These are phyloP conservation scores for Cyberlindnera xishuangbannaensis DNA, from an alignment of 805 yeast genomes.

Conservation along the genomic window DNA sequence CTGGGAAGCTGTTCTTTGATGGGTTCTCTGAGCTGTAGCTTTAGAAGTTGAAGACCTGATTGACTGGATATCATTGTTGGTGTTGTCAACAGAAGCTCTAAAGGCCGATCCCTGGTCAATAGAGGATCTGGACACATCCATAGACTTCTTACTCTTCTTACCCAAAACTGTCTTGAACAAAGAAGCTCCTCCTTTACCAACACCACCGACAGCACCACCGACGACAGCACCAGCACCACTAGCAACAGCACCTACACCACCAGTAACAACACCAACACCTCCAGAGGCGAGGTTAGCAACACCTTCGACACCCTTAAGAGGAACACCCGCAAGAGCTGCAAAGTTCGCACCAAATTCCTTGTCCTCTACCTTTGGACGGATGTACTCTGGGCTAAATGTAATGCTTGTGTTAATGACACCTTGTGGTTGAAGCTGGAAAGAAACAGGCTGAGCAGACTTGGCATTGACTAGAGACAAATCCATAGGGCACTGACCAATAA, in stretches of 20 bases:
- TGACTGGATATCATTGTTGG: conserved; percentile 6
- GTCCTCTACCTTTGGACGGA: conserved; percentile 51
- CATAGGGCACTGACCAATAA: conserved; percentile 46
- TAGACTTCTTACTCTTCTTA: conserved; percentile 24
- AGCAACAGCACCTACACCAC: conserved; percentile 33
- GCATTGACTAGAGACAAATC: conserved; percentile 48
- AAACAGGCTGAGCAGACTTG: conserved; percentile 37
- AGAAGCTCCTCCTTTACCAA: conserved; percentile 39
- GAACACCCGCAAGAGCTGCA: conserved; percentile 36
- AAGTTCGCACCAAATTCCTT: conserved; percentile 37
- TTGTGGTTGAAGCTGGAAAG: conserved; percentile 52
- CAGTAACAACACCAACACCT: conserved; percentile 35
- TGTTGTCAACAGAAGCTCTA: conserved; percentile 7
- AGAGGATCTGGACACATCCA: conserved; percentile 32
- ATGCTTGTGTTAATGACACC: conserved; percentile 54
- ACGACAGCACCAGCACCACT: conserved; percentile 47
- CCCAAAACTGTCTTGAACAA: conserved; percentile 30
- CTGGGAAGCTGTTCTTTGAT: conserved; percentile 19
- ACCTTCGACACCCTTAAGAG: conserved; percentile 41
- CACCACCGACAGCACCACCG: conserved; percentile 40
- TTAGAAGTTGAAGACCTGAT: conserved; percentile 10
- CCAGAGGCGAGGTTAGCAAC: conserved; percentile 37
- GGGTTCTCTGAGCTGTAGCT: conserved; percentile 7
- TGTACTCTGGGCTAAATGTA: conserved; percentile 57
- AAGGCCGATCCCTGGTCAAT: conserved; percentile 5